Percentiles rank a stretch among this genome's conserved stretches.
Conservation (phyloP, 495 filamentous ascomycete genomes). For the Trichoderma gamsii region DNA sequence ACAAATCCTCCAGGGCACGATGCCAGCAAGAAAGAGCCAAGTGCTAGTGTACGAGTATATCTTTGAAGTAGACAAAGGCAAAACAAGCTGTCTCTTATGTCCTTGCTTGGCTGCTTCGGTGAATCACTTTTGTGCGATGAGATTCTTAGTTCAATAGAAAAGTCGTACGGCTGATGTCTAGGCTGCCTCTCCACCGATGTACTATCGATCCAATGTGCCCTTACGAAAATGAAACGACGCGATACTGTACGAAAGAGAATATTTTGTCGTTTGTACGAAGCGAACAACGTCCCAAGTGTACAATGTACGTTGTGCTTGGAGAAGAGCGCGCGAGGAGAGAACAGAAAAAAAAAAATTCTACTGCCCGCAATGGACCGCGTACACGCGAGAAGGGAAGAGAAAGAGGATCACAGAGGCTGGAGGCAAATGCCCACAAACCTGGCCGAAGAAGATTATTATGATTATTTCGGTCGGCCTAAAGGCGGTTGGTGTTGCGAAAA, state of each 20-base stretch:
- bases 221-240: conserved; percentile 3
- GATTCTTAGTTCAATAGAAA: neutral
- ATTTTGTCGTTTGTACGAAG: conserved; percentile 4
- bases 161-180: conserved; percentile 10
- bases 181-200: conserved; percentile 9
- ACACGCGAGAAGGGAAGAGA: neutral
- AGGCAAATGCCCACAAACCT: conserved; percentile 6
- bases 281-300: neutral
- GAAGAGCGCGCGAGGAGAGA: conserved; percentile 3
- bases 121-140: conserved; percentile 3
- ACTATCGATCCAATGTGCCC: conserved; percentile 1
- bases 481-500: neutral
- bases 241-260: neutral
- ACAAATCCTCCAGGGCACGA: neutral
- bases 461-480: neutral
- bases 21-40: neutral
- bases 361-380: conserved; percentile 10
- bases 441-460: neutral
- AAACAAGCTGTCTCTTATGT: conserved; percentile 5
- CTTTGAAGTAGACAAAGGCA: neutral
- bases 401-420: neutral
- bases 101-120: neutral
- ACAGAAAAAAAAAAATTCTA: conserved; percentile 8
- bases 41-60: conserved; percentile 3
- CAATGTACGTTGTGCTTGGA: neutral